Evolutionary conservation across 1,139 yeast species (phyloP).

Genomic region (Magnusiomyces sp.): DNA sequence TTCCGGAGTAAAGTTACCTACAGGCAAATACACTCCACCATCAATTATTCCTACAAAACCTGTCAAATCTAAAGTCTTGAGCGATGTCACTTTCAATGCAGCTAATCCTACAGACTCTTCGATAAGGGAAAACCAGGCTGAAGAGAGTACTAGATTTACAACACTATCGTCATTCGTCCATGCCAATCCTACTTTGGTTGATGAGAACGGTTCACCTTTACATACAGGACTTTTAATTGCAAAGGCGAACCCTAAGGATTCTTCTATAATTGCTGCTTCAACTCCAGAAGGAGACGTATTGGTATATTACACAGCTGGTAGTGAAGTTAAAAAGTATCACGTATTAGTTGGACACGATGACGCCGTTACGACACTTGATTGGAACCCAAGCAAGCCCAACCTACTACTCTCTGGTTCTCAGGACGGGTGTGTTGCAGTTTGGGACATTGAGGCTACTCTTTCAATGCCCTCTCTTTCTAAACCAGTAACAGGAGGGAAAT

Average conservation of each 20-base stretch:
- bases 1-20: slow-evolving; percentile 8
- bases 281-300: slow-evolving; percentile 72
- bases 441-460: slow-evolving; percentile 43
- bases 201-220: neutral
- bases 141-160: neutral
- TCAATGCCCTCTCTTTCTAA: neutral
- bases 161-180: neutral
- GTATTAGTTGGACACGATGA: slow-evolving; percentile 49
- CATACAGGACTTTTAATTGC: slow-evolving; percentile 39
- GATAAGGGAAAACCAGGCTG: neutral
- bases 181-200: neutral
- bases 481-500: neutral
- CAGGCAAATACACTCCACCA: neutral
- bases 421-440: slow-evolving; percentile 57
- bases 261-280: slow-evolving; percentile 63
- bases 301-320: slow-evolving; percentile 33
- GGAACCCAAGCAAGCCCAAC: slow-evolving; percentile 40
- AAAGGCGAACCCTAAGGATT: slow-evolving; percentile 68
- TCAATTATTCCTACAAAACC: neutral
- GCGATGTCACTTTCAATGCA: neutral
- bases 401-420: slow-evolving; percentile 55
- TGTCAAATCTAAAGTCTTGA: neutral
- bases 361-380: slow-evolving; percentile 66
- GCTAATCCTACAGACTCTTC: neutral
- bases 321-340: slow-evolving; percentile 6